Base-by-base conservation (phyloP, 2,329 filamentous ascomycete species). In the Aspergillus candidus region DNA sequence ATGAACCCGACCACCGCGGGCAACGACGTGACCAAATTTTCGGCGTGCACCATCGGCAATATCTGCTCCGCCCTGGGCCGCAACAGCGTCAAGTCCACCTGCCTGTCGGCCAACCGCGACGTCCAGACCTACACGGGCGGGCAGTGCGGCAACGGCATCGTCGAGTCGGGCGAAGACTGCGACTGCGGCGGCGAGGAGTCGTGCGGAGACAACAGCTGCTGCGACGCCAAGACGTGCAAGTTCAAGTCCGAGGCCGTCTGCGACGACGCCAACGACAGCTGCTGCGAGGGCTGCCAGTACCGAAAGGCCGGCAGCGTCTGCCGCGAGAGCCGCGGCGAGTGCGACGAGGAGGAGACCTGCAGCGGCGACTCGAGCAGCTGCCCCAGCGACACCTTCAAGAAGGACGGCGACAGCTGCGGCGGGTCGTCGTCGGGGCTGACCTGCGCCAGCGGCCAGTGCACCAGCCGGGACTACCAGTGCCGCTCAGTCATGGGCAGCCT, bases 101-200 rank as follows among this genome's bases (percentile, higher is more conserved):
- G 93, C 65, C 72, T 98, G 35, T 83, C 81, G n/a, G 83, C 87
- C 65, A 98, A 98, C 72, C 82, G 79, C 55, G 83, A 86, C 52
- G 82, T 98, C 37, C 77, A 79, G 29, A 93, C 86, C 22, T 87
- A 94, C 55, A 84, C 82, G 0, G 87, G 85, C 43, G 84, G 84
- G 55, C 83, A 90, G 61, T 98, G 93, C 67, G 93, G 93, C 46
- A 98, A 98, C 67, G 93, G 93, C 42, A 97, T 98, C 53, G 93
- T 98, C 40, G 93, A 97, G 69, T 73, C 78, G 13, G 93, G 88
- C 51, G 93, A 98, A 68, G 86, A 98, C 41, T 98, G 93, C 68
- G 93, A 98, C 67, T 98, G 93, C 59, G 93, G 93, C 50, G 91
- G 91, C 43, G 70, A 73, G 11, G 67, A 72, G 11, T 79, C 79